A percentile compares a stretch with the other conserved stretches of the same genome.
Evolutionary conservation across 2,329 filamentous ascomycete genomes (phyloP).

Genomic region (Cladosporium sp.): DNA sequence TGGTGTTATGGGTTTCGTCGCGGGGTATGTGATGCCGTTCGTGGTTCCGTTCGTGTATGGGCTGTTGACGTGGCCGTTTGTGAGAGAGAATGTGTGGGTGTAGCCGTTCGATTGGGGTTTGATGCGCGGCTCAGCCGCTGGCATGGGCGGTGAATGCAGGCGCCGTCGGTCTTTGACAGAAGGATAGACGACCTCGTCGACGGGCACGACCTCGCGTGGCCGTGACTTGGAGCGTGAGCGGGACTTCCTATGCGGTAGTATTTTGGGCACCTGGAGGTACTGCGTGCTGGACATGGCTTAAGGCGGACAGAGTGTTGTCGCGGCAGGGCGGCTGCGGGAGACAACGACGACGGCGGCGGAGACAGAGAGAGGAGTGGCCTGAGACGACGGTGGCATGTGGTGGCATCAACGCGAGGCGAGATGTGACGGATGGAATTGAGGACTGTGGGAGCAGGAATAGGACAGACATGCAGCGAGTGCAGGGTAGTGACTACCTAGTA

Average conservation of each 20-base stretch:
- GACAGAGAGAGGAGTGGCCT: background rate
- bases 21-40: background rate
- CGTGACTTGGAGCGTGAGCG: conserved; percentile 28
- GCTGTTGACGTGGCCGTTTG: conserved; percentile 3
- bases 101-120: conserved; percentile 7
- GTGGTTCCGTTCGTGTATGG: conserved; percentile 13
- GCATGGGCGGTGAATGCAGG: conserved; percentile 18
- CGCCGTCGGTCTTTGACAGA: conserved; percentile 15
- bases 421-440: background rate
- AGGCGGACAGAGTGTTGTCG: background rate
- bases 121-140: conserved; percentile 9
- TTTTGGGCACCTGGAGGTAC: conserved; percentile 33
- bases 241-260: conserved; percentile 26
- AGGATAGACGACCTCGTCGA: conserved; percentile 17
- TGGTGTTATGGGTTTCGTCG: conserved; percentile 9
- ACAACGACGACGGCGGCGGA: background rate
- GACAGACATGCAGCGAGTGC: background rate
- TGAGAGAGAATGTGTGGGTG: conserved; percentile 8
- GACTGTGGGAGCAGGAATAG: background rate
- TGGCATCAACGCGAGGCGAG: background rate
- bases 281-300: conserved; percentile 23
- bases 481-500: background rate
- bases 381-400: background rate
- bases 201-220: conserved; percentile 18
- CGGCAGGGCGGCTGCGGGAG: background rate